Conservation (phyloP, 2,329 filamentous ascomycete species). For the Zymoseptoria brevis region DNA sequence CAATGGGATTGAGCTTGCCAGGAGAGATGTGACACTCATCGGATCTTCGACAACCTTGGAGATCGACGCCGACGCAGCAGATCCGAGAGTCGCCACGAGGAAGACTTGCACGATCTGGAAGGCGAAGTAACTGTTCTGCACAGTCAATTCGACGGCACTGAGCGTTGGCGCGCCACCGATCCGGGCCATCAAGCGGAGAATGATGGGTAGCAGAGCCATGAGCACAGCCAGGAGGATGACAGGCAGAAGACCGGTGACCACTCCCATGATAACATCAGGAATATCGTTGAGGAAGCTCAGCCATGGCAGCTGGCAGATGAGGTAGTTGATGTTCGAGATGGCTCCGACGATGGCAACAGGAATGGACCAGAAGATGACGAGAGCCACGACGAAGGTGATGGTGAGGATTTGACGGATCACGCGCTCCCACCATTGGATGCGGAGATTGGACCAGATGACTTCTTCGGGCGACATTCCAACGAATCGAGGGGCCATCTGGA, state of each 20-base stretch:
- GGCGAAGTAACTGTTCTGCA: slow-evolving; percentile 83
- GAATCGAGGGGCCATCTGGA: slow-evolving; percentile 79
- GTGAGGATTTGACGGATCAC: slow-evolving; percentile 59
- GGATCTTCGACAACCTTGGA: slow-evolving; percentile 58
- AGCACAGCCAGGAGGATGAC: slow-evolving; percentile 70
- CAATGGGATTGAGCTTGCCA: slow-evolving; percentile 52
- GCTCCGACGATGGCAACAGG: slow-evolving; percentile 72
- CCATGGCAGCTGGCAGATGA: slow-evolving; percentile 47
- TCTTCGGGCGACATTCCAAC: slow-evolving; percentile 76
- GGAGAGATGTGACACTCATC: slow-evolving; percentile 18
- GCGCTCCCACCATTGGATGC: slow-evolving; percentile 78
- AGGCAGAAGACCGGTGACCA: slow-evolving; percentile 79
- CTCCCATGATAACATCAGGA: slow-evolving; percentile 64
- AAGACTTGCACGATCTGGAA: slow-evolving; percentile 82
- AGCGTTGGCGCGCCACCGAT: slow-evolving; percentile 71
- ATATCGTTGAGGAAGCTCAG: slow-evolving; percentile 66
- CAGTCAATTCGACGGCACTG: slow-evolving; percentile 75
- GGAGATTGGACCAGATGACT: slow-evolving; percentile 79
- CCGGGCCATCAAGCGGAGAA: slow-evolving; percentile 75
- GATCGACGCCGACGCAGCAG: slow-evolving; percentile 65
- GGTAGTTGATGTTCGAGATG: slow-evolving; percentile 70
- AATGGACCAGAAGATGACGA: slow-evolving; percentile 82
- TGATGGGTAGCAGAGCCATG: slow-evolving; percentile 75
- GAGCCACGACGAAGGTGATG: slow-evolving; percentile 61
- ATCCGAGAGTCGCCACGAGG: slow-evolving; percentile 73